Base-by-base conservation (phyloP, 2,329 filamentous ascomycete species). In the Phialocephala sp. region DNA sequence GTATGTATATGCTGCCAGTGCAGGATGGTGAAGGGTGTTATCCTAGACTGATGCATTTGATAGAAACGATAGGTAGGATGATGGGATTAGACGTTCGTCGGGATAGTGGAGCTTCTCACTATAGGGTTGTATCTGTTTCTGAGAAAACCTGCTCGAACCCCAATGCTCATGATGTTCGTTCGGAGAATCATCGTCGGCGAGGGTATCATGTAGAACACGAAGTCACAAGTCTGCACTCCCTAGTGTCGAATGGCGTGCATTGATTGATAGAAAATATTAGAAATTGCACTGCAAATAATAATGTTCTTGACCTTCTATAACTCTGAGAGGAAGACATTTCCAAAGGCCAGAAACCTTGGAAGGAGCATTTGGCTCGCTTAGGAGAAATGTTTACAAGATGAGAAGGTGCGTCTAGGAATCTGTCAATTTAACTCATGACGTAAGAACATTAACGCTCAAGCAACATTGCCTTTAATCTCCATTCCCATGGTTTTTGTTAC, bases 331-430 rank as follows among this genome's bases (percentile, higher is more conserved):
- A 50, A 27, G 45, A 11, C 45, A 50, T 50, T 50, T 8, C n/a
- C 5, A 27, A 8, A 50, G 45, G 22, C 24, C 15, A 43, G 41
- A 32, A 12, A 27, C 12, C 18, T 11, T 54, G 50, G 24, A 32
- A 54, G 12, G 50, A 27, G 50, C 50, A 12, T 54, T 18, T 32
- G 32, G 50, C 27, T 54, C 50, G 50, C 50, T 54, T 54, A 35
- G 11, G 50, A 52, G 27, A 18, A 54, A 54, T 54, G 50, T 54
- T 6, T 50, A 50, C n/a, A 50, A 50, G 45, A 50, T 9, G 45
- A 50, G 45, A 18, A 45, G n/a, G 43, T 14, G n/a, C 43, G 18
- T 45, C 37, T 41, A 18, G 12, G 15, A 41, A 41, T 18, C 37
- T 41, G 9, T 12, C n/a, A n/a, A 50, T n/a, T 43, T n/a, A 43